phyloP scores from a whole-genome alignment of 352 stramenopile genomes.

The Globisporangium cederbergense region DNA sequence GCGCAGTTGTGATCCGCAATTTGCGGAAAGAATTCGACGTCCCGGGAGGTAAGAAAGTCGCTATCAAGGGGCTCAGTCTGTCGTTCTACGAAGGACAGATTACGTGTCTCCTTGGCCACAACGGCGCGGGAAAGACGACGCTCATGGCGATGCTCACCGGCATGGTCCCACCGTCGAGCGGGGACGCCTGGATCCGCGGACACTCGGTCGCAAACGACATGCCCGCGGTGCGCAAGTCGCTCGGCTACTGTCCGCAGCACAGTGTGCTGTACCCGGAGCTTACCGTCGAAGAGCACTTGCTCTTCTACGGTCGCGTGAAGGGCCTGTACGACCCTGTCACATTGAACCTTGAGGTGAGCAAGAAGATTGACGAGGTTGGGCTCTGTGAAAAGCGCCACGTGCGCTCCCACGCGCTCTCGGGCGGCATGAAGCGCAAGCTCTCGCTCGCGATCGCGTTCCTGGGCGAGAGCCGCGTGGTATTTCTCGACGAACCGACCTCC shows the following conservation, averaged over 20 bases:
- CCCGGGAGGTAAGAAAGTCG: conserved; percentile 66
- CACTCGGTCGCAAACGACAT: conserved; percentile 73
- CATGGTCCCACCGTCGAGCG: conserved; percentile 53
- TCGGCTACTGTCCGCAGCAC: conserved; percentile 97
- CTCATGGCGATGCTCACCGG: conserved; percentile 81
- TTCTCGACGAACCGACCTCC: conserved; percentile 90
- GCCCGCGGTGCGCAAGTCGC: conserved; percentile 79
- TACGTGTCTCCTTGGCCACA: conserved; percentile 93
- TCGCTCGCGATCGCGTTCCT: conserved; percentile 77
- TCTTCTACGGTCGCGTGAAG: conserved; percentile 93
- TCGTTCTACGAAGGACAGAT: conserved; percentile 93
- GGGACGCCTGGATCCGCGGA: conserved; percentile 56
- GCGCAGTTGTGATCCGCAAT: conserved; percentile 52
- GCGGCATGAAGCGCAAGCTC: conserved; percentile 79
- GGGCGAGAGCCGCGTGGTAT: conserved; percentile 67
- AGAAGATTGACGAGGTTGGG: conserved; percentile 87
- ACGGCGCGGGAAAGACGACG: conserved; percentile 92
- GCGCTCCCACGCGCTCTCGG: conserved; percentile 50
- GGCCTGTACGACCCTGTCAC: conserved; percentile 33
- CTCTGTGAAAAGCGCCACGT: conserved; percentile 85
- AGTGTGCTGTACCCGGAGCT: conserved; percentile 95
- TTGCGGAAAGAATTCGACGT: conserved; percentile 80
- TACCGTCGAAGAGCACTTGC: conserved; percentile 95
- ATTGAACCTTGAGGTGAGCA: conserved; percentile 25
- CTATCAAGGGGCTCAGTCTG: conserved; percentile 82